Percentiles rank a stretch among this genome's conserved stretches.
These are phyloP conservation scores for Melampsora larici-populina DNA, from an alignment of 1,284 basidiomycete species.

Conservation along the genomic window DNA sequence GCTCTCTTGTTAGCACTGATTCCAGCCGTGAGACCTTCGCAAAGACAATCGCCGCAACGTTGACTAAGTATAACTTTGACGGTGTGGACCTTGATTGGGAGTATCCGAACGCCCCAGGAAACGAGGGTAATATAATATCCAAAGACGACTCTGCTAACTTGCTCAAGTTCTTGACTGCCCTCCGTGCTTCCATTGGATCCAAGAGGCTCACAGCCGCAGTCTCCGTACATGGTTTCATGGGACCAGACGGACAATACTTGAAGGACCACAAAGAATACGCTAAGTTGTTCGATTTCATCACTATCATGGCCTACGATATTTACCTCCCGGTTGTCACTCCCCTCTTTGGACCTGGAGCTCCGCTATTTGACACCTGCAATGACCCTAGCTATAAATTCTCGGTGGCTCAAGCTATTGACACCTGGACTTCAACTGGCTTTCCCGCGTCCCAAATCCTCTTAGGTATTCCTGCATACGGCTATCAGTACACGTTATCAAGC, in stretches of 20 bases:
- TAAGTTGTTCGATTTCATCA: slow-evolving; percentile 33
- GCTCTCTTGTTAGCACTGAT: slow-evolving; percentile 22
- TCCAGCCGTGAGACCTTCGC: slow-evolving; percentile 21
- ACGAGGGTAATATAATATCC: slow-evolving; percentile 23
- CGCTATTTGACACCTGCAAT: no score
- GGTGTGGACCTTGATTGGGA: slow-evolving; percentile 42
- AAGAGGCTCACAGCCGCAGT: slow-evolving; percentile 30
- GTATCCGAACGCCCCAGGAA: slow-evolving; percentile 29
- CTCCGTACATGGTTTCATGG: slow-evolving; percentile 33
- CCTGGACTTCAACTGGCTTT: slow-evolving; percentile 38
- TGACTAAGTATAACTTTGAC: slow-evolving; percentile 23
- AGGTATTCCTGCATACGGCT: slow-evolving; percentile 35
- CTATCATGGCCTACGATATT: slow-evolving; percentile 42
- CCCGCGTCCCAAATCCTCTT: slow-evolving; percentile 36
- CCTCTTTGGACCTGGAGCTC: slow-evolving; percentile 28
- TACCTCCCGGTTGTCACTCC: slow-evolving; percentile 14
- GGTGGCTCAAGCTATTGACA: slow-evolving; percentile 8
- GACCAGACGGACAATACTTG: slow-evolving; percentile 24
- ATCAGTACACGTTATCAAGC: slow-evolving; percentile 15
- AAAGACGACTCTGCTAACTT: slow-evolving; percentile 37
- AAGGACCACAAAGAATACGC: slow-evolving; percentile 33
- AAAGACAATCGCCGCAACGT: neutral
- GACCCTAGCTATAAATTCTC: slow-evolving; percentile 11
- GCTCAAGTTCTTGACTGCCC: slow-evolving; percentile 20
- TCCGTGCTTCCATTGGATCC: slow-evolving; percentile 21